A percentile compares a stretch with the other conserved stretches of the same genome.
These are phyloP conservation scores for Phytophthora cajani DNA, from an alignment of 352 stramenopile species.

Conservation along the genomic window DNA sequence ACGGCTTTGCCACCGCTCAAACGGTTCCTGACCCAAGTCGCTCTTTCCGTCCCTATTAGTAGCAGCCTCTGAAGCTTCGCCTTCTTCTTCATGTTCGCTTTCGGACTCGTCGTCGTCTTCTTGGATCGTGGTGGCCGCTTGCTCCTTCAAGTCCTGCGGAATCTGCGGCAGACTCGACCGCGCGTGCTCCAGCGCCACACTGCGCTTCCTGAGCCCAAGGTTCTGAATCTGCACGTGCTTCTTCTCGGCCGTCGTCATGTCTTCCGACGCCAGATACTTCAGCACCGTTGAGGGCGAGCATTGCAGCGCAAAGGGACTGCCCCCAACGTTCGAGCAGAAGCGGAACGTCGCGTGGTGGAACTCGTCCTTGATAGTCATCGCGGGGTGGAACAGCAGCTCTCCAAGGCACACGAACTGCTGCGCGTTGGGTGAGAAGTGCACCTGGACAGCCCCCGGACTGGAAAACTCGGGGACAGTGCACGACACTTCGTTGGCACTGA, in stretches of 20 bases:
- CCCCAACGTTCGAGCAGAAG: conserved; percentile 73
- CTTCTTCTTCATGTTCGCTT: conserved; percentile 11
- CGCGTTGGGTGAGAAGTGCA: conserved; percentile 75
- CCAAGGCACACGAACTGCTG: conserved; percentile 79
- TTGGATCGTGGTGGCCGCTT: conserved; percentile 11
- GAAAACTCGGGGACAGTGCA: conserved; percentile 67
- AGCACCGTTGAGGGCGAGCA: conserved; percentile 67
- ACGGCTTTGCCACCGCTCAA: conserved; percentile 46
- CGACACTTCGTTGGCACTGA: conserved; percentile 54
- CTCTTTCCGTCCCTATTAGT: neutral
- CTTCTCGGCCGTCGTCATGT: conserved; percentile 57
- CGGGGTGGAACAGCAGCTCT: conserved; percentile 58
- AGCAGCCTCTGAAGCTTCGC: neutral
- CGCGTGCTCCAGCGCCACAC: conserved; percentile 19
- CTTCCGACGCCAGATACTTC: conserved; percentile 37
- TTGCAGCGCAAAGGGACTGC: conserved; percentile 57
- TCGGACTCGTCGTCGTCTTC: conserved; percentile 26
- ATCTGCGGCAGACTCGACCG: neutral
- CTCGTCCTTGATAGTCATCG: conserved; percentile 60
- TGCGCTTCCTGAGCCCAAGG: conserved; percentile 28
- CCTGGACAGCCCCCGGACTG: conserved; percentile 39
- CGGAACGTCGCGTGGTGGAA: conserved; percentile 37
- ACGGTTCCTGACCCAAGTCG: neutral
- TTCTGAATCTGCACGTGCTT: conserved; percentile 35
- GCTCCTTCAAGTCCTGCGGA: neutral